Conservation (phyloP, 2,329 filamentous ascomycete genomes). For the Rhinocladiella similis region DNA sequence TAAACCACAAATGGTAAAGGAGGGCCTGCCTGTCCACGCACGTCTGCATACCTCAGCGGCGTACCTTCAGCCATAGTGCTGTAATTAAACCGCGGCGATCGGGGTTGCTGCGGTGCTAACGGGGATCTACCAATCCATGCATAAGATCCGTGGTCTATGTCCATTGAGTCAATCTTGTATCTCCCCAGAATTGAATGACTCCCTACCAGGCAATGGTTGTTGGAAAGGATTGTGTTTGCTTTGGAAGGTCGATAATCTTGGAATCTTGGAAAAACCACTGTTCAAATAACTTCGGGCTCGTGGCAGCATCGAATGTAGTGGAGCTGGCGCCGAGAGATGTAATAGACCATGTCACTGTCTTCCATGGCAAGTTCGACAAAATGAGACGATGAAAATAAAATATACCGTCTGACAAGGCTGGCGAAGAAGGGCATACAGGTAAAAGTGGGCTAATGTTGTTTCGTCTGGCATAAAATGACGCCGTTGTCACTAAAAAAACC, state of each 20-base stretch:
- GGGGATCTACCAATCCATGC: constrained; percentile 1
- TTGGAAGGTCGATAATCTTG: background rate
- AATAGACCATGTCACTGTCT: too few relatives aligned
- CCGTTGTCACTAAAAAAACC: too few relatives aligned
- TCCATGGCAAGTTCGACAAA: too few relatives aligned
- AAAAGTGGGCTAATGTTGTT: too few relatives aligned
- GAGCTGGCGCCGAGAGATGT: background rate
- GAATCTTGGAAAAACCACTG: background rate
- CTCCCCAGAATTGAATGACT: background rate
- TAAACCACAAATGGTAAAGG: background rate
- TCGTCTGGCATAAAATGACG: too few relatives aligned
- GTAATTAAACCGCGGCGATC: background rate
- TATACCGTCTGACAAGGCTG: too few relatives aligned
- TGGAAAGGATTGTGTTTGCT: background rate
- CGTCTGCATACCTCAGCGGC: constrained; percentile 48
- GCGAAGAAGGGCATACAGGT: too few relatives aligned
- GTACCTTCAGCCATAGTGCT: constrained; percentile 36
- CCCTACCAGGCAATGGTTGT: constrained; percentile 1
- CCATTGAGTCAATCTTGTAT: background rate
- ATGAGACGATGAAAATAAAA: too few relatives aligned
- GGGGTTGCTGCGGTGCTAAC: background rate
- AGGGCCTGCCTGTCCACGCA: constrained; percentile 33
- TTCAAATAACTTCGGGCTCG: constrained; percentile 5
- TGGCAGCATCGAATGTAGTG: constrained; percentile 9
- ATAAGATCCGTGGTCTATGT: constrained; percentile 3